phyloP scores from a whole-genome alignment of 73 alveolate genomes.

The Tetrahymena elliotti region DNA sequence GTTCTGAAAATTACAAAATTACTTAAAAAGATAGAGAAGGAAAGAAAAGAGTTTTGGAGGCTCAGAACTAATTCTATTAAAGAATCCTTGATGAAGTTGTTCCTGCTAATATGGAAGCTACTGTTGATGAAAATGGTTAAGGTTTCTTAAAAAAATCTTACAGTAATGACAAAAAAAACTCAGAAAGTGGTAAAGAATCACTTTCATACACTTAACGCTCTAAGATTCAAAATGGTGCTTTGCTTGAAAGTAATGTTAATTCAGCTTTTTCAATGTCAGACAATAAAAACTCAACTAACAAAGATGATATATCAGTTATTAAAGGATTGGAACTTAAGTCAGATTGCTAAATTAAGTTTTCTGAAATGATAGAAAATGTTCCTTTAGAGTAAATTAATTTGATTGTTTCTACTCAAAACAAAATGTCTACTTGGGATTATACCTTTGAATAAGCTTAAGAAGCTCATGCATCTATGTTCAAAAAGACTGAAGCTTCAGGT shows the following conservation, averaged over 20 bases:
- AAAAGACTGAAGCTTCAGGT: not conserved
- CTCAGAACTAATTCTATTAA: not conserved
- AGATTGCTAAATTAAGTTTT: not conserved
- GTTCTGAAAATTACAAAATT: not conserved
- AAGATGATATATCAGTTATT: not conserved
- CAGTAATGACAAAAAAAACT: not conserved
- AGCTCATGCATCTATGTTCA: not conserved
- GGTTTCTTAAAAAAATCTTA: not conserved
- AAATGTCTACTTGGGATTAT: not conserved
- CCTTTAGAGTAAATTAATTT: not conserved
- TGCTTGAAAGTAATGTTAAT: not conserved
- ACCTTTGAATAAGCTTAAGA: not conserved
- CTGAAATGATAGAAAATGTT: not conserved
- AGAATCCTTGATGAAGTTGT: not conserved
- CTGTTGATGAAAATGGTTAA: not conserved
- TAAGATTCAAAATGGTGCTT: not conserved
- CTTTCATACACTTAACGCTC: not conserved
- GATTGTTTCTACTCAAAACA: not conserved
- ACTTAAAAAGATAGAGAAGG: not conserved
- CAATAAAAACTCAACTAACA: not conserved
- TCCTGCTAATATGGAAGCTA: not conserved
- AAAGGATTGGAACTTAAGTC: not conserved
- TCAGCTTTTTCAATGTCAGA: not conserved
- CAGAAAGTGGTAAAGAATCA: not conserved
- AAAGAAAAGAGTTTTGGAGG: not conserved